Base-by-base conservation (phyloP, 257 asterid species). In the Agastache rugosa region DNA sequence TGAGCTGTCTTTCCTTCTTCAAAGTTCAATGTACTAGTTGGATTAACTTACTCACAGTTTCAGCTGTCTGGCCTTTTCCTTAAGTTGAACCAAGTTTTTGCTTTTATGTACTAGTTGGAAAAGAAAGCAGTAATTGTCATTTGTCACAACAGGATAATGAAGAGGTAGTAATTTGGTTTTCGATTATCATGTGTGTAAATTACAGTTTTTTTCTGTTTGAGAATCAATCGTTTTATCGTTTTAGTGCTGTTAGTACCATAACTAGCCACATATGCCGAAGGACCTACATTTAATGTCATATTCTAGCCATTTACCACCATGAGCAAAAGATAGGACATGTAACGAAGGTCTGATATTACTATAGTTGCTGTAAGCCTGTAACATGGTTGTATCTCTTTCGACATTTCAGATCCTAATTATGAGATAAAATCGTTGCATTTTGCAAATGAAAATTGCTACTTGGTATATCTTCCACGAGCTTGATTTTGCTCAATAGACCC, bases 381-480 rank as follows among this genome's bases (percentile, higher is more conserved):
- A 19, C 64, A 61, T 35, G 71, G 29, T 34, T 22, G 23, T 50
- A 11, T 51, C 27, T 35, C 48, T 73, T 42, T 56, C 16, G 31
- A 15, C 45, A 39, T 16, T 71, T 71, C 9, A 1, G n/a, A 44
- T 56, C 14, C 39, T 71, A 27, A 47, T 34, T 62, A 47, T 34
- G 63, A 8, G 63, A 67, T 17, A 8, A 60, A 12, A 60, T 9
- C 3, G 20, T 8, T 63, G 37, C 31, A 62, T 11, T 47, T 2
- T 23, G 78, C 44, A 23, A 50, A 69, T 69, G 10, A 22, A 69
- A 74, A 11, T 55, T 64, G 37, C 25, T 19, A 44, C 42, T 66
- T 48, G 69, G 31, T 65, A 25, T 23, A 9, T 2, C 11, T 54
- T 34, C 37, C 17, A 50, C 11, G 51, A 35, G 53, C 72, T 61